Evolutionary conservation across 2,329 filamentous ascomycete species (phyloP).

Genomic region (Microcyclospora tardicrescens): DNA sequence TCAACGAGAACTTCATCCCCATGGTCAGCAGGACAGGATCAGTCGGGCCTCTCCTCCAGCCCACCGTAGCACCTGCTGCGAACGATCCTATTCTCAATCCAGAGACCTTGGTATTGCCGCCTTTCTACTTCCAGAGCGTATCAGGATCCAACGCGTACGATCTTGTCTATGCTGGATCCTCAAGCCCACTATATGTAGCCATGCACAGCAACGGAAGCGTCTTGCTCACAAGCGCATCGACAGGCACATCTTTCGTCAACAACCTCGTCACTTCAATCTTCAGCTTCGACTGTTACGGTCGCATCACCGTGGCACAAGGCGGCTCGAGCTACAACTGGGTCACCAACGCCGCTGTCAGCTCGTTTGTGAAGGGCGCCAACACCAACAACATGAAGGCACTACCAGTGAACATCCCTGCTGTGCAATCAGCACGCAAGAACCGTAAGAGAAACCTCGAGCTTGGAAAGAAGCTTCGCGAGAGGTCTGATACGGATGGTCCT

Average conservation of each 20-base stretch:
- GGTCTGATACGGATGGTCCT: conserved; percentile 1
- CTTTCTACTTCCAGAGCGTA: conserved; percentile 3
- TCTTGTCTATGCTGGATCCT: conserved; percentile 1
- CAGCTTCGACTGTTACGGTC: conserved; percentile 2
- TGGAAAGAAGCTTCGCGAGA: no score
- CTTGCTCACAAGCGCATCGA: conserved; percentile 1
- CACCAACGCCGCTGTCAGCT: not conserved
- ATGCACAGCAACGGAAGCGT: conserved; percentile 2
- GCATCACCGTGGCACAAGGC: conserved; percentile 3
- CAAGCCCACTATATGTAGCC: conserved; percentile 2
- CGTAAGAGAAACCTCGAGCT: no score
- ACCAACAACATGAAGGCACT: not conserved
- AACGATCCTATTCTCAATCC: not conserved
- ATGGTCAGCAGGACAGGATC: no score
- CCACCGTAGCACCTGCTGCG: no score
- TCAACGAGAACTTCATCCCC: no score
- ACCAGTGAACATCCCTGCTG: not conserved
- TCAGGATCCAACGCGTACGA: conserved; percentile 2
- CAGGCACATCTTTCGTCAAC: not conserved
- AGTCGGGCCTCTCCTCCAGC: no score
- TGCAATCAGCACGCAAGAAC: not conserved
- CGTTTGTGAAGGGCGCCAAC: not conserved
- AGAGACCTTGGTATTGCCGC: not conserved
- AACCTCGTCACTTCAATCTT: conserved; percentile 3
- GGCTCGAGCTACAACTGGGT: conserved; percentile 1